These are phyloP conservation scores for Tripidium arundinaceum DNA, from an alignment of 202 grass and related monocot species.

Conservation along the genomic window DNA sequence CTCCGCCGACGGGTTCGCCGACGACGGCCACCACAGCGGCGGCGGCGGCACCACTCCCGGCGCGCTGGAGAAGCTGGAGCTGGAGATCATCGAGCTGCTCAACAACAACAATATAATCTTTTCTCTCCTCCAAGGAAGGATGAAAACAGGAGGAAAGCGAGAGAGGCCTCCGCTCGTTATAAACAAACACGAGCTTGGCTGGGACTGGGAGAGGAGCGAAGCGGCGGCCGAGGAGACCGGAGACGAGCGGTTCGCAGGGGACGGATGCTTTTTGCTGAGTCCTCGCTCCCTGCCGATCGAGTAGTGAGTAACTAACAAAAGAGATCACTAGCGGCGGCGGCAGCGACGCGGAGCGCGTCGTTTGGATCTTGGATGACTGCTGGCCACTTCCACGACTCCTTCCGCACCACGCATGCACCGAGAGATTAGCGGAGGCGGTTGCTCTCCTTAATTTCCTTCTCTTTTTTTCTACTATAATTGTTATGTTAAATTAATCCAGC, in stretches of 20 bases:
- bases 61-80: constrained; percentile 43
- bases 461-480: not conserved
- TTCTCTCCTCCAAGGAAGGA: constrained; percentile 37
- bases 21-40: constrained; percentile 12
- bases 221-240: not conserved
- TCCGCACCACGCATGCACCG: not conserved
- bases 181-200: too few species aligned
- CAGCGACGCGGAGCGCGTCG: constrained; percentile 12
- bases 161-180: constrained; percentile 48
- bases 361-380: constrained; percentile 15
- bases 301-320: not conserved
- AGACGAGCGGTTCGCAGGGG: not conserved
- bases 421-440: constrained; percentile 5
- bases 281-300: not conserved
- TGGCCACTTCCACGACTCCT: not conserved
- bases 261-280: not conserved
- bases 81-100: constrained; percentile 78
- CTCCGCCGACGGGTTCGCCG: not conserved
- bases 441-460: not conserved
- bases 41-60: constrained; percentile 3
- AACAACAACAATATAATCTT: not conserved
- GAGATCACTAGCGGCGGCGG: not conserved
- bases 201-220: not conserved
- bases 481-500: not conserved
- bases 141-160: constrained; percentile 8